Base-by-base conservation (phyloP, 805 yeast genomes). In the Candida sonorensis region DNA sequence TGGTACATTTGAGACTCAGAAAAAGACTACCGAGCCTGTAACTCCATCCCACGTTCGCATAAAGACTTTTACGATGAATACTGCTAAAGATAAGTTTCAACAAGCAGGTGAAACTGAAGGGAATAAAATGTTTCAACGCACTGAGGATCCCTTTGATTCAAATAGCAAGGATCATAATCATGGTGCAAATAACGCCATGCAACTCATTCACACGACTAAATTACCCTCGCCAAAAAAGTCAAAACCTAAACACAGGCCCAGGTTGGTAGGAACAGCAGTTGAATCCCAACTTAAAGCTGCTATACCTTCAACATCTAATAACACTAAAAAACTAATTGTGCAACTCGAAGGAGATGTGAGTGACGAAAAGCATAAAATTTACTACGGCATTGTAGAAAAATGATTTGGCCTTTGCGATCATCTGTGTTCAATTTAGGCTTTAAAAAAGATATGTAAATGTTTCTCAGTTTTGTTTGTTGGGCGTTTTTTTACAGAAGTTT, bases 221-320 rank as follows among this genome's bases (percentile, higher is more conserved):
- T 48, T 74, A 11, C 78, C 80, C 4, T 75, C 81, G 3, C 81
- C 81, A 4, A 59, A 68, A 15, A 67, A 69, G 36, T 57, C 55
- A 9, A 62, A 64, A 30, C 53, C 66, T 29, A 63, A 59, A 26
- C 63, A 56, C 33, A 69, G 68, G 51, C 75, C 77, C 3, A 57
- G 73, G 21, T 38, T 72, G n/a, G 55, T 61, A 5, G 75, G 75
- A 0, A 51, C 60, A 15, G 67, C 69, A 1, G 37, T 49, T 13
- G 58, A 54, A 15, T 63, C 67, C 2, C 65, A 62, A 26, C 36
- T 63, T 16, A 18, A 18, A 18, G 20, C 20, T 18, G 6, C 20
- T 18, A 18, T 7, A 18, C 6, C 9, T 18, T 6, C 9, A 7
- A 18, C 20, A 18, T 18, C 20, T n/a, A n/a, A n/a, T n/a, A n/a